Evolutionary conservation across 768 basidiomycete genomes (phyloP), one percentile per base, ranked within the genome.

Genomic region (Leucogyrophana mollusca): DNA sequence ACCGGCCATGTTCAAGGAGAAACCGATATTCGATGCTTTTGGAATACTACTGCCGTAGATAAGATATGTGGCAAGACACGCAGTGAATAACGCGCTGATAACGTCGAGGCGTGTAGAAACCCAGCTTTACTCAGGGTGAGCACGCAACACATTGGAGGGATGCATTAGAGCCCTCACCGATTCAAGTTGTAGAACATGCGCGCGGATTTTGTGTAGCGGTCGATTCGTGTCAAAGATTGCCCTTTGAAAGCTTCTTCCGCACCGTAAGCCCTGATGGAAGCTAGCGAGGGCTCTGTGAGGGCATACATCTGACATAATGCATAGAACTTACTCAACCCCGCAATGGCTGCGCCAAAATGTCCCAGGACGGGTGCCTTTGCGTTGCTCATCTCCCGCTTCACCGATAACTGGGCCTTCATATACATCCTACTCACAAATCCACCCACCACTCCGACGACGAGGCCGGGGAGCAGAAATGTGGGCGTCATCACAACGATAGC

Each of bases 341-440:
- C 59, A 18, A 81, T 71, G 1, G 77, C 74, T 14, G 78, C 76
- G 4, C 73, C 70, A 53, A 82, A 77, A 49, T 76, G 74, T n/a
- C 71, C 73, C 39, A 77, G 66, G 3, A 79, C 69, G 0, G 79
- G 79, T 9, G 73, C 66, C 38, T 72, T 70, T 4, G 70, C 68
- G 43, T 75, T 76, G 35, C 72, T 76, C 74, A 77, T 74, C 58
- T 80, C 76, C 16, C 79, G 69, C 63, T 82, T 82, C 49, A 80
- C 73, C 10, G 73, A 69, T 13, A 81, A 65, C 51, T 83, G 80
- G 4, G 77, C 75, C 48, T 70, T 71, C 55, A 82, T 78, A 57
- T 81, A 82, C 9, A 79, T 57, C 30, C 72, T 70, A 23, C 77
- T 77, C 11, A 72, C 52, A 50, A 70, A 59, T n/a, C 53, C 66